Evolutionary conservation across 2,329 filamentous ascomycete species (phyloP).

Genomic region (Xylariaceae sp.): DNA sequence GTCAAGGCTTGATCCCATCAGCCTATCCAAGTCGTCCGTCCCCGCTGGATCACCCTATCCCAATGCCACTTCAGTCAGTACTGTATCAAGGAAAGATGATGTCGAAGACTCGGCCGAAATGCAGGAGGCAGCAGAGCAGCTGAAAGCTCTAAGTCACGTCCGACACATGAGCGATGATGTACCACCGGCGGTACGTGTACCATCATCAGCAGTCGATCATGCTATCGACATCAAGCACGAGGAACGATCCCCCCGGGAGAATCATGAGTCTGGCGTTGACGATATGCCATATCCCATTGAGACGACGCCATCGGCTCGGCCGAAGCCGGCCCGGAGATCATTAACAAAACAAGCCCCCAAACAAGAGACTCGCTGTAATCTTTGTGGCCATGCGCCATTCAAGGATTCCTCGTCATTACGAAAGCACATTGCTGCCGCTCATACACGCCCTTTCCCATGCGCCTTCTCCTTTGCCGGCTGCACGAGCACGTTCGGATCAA

Average conservation of each 20-base stretch:
- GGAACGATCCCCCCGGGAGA: conserved; percentile 33
- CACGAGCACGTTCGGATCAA: conserved; percentile 74
- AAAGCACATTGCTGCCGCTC: conserved; percentile 60
- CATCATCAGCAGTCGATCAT: conserved; percentile 17
- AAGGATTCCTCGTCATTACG: conserved; percentile 59
- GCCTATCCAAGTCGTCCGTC: conserved; percentile 17
- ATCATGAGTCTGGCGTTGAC: conserved; percentile 32
- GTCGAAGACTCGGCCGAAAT: conserved; percentile 61
- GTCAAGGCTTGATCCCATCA: conserved; percentile 18
- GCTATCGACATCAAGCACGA: conserved; percentile 30
- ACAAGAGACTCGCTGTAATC: conserved; percentile 53
- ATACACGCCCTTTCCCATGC: conserved; percentile 72
- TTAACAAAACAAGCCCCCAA: conserved; percentile 42
- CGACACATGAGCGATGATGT: conserved; percentile 45
- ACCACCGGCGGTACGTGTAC: conserved; percentile 13
- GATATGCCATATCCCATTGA: conserved; percentile 29
- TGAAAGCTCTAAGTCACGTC: conserved; percentile 58
- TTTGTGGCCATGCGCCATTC: conserved; percentile 58
- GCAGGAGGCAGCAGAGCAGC: conserved; percentile 60
- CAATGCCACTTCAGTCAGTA: conserved; percentile 20
- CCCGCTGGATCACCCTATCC: conserved; percentile 15
- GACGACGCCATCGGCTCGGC: conserved; percentile 27
- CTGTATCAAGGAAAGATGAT: conserved; percentile 34
- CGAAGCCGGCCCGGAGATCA: conserved; percentile 39
- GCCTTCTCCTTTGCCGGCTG: conserved; percentile 82